Base-by-base conservation (phyloP, 176 grass and related monocot species). In the Saccharum officinarum region DNA sequence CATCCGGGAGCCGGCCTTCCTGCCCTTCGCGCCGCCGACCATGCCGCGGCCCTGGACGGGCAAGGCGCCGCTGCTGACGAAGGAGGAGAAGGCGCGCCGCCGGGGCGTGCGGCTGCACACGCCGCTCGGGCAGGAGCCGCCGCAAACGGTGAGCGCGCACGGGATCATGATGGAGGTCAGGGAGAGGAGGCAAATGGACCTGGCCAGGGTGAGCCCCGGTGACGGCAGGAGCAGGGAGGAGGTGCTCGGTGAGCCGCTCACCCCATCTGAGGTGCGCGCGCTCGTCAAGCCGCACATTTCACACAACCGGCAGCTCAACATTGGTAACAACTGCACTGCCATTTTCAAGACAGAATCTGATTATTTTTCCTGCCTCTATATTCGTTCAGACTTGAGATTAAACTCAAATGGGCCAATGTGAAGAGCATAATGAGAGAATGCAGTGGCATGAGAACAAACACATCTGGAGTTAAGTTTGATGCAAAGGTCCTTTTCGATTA, bases 41-140 rank as follows among this genome's bases (percentile, higher is more conserved):
- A 98, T 98, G 96, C 91, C 93, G 77, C 93, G 96, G 33, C 96
- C 96, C 30, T 98, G 96, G 96, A 98, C 96, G 4, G 96, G 96
- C 1, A 98, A 95, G 84, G 93, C 96, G 16, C 96, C 96, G 33
- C 88, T 98, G 26, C 79, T 98, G 60, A 94, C 91, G 23, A 98
- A 98, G 91, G 92, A 98, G 86, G 96, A 98, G 85, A 98, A 98
- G 85, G 90, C 89, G 65, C 84, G 91, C 45, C 81, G 92, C 69
- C 91, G 89, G 65, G 91, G 94, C 23, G 88, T 98, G 31, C 85
- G 93, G 12, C 83, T 98, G 46, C 90, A 90, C 61, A 89, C 89
- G 65, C 96, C 96, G 65, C 89, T 98, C 25, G 96, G 96, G 15
- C 79, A 85, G 70, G 85, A 78, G 75, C 37, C 86, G 50, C 75